Evolutionary conservation across 371 early-diverging fungal genomes (phyloP).

Genomic region (Zancudomyces culisetae): DNA sequence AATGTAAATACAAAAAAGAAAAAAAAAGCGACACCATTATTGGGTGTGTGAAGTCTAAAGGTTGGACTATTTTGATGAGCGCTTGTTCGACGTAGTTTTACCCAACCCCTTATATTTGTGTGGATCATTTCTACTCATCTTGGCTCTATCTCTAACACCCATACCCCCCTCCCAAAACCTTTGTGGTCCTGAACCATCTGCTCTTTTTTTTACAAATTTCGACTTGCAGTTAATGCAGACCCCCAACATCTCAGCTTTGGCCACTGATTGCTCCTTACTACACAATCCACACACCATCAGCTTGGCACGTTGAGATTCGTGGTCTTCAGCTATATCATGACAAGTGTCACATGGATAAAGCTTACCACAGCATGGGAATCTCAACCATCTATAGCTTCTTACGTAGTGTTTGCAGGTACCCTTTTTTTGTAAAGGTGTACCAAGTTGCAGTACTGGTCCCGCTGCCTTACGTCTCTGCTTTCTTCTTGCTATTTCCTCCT

Average conservation of each 20-base stretch:
- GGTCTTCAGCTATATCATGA: slow-evolving; percentile 65
- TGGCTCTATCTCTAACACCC: slow-evolving; percentile 59
- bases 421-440: slow-evolving; percentile 50
- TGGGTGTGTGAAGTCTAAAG: no score
- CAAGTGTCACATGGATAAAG: slow-evolving; percentile 87
- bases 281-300: slow-evolving; percentile 89
- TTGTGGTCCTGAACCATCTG: slow-evolving; percentile 24
- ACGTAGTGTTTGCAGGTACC: slow-evolving; percentile 88
- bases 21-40: no score
- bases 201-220: slow-evolving; percentile 33
- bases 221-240: slow-evolving; percentile 43
- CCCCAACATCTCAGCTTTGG: slow-evolving; percentile 28
- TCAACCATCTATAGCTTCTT: slow-evolving; percentile 86
- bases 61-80: slow-evolving; percentile 9
- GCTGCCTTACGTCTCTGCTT: slow-evolving; percentile 28
- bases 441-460: slow-evolving; percentile 41
- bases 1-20: no score
- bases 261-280: slow-evolving; percentile 58
- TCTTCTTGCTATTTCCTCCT: slow-evolving; percentile 17
- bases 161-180: slow-evolving; percentile 98
- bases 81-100: slow-evolving; percentile 18
- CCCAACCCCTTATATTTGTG: slow-evolving; percentile 18
- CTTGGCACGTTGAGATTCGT: slow-evolving; percentile 45
- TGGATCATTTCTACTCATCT: slow-evolving; percentile 65
- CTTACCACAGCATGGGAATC: slow-evolving; percentile 86